These are phyloP conservation scores for Vaccinium myrtillus DNA, from an alignment of 148 eudicot genomes.

Conservation along the genomic window DNA sequence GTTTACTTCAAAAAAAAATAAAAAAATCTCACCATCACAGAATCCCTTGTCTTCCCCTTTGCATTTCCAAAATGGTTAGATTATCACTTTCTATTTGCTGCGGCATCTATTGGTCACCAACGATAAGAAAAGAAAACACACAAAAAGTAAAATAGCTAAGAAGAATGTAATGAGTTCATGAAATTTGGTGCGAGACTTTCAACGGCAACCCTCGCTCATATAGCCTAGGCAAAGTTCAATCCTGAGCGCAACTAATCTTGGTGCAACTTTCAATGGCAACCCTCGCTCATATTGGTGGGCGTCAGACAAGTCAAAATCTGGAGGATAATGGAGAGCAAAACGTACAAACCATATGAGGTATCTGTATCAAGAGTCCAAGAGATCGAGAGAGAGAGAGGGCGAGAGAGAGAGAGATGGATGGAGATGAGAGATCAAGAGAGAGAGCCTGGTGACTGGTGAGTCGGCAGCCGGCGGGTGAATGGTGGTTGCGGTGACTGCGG, in stretches of 20 bases:
- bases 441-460: too few relatives aligned
- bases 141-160: neutral
- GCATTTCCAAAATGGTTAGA: neutral
- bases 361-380: neutral
- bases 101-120: neutral
- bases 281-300: slow-evolving; percentile 84
- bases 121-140: too few relatives aligned
- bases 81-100: neutral
- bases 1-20: too few relatives aligned
- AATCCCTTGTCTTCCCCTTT: neutral
- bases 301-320: slow-evolving; percentile 89
- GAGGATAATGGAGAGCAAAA: neutral
- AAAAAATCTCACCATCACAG: neutral
- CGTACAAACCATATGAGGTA: neutral
- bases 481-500: too few relatives aligned
- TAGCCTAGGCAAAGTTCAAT: slow-evolving; percentile 88
- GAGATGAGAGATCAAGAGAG: too few relatives aligned
- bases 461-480: too few relatives aligned
- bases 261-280: slow-evolving; percentile 86
- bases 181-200: slow-evolving; percentile 44
- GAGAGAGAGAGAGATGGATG: too few relatives aligned
- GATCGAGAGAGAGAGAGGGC: neutral
- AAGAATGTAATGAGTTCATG: neutral
- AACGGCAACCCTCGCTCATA: slow-evolving; percentile 82
- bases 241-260: slow-evolving; percentile 78